phyloP scores from a whole-genome alignment of 768 basidiomycete genomes.

The Porphyrellus cyaneotinctus region DNA sequence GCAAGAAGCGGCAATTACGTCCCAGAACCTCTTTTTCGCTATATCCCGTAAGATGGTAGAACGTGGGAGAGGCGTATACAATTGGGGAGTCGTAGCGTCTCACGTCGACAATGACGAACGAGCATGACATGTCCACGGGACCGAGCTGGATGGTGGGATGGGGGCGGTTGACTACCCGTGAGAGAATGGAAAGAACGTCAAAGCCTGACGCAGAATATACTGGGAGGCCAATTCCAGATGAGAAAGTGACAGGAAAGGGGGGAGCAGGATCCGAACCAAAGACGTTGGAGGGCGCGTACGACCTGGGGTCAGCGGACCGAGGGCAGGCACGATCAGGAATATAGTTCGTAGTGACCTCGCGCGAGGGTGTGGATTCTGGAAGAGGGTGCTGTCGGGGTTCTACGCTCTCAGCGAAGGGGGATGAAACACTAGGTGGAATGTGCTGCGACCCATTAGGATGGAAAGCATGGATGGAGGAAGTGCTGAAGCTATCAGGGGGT shows the following conservation, averaged over 20 bases:
- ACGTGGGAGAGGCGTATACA: conserved; percentile 3
- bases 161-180: conserved; percentile 69
- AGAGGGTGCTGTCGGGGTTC: conserved; percentile 5
- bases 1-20: conserved; percentile 87
- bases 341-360: conserved; percentile 1
- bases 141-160: conserved; percentile 77
- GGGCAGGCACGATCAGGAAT: conserved; percentile 2
- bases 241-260: conserved; percentile 14
- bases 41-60: conserved; percentile 57
- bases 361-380: conserved; percentile 3
- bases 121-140: conserved; percentile 87
- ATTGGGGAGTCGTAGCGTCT: conserved; percentile 80
- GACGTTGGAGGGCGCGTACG: conserved; percentile 4
- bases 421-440: background rate
- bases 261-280: background rate
- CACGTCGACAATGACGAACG: conserved; percentile 89
- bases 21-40: conserved; percentile 73
- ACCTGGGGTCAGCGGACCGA: background rate
- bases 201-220: conserved; percentile 92
- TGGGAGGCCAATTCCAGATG: conserved; percentile 41
- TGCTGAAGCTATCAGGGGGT: background rate
- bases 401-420: background rate
- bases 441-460: background rate
- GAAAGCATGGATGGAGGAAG: background rate
- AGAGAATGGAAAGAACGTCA: conserved; percentile 79